Base-by-base conservation (phyloP, 192 early-diverging fungal species). In the Entrophospora sp. region DNA sequence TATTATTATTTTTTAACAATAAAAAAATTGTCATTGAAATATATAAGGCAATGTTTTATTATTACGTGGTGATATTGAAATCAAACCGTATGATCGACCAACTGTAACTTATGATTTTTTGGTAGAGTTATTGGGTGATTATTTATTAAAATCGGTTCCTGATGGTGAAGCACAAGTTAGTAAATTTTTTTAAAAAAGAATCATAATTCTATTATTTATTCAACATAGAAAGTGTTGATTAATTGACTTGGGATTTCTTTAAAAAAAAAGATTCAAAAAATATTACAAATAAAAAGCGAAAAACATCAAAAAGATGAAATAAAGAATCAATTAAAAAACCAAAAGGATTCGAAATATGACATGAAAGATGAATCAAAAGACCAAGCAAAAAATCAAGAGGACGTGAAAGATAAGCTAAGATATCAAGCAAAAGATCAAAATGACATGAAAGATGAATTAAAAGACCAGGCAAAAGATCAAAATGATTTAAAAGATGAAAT, bases 11-110 rank as follows among this genome's bases (percentile, higher is more conserved):
- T 64, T 20, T 0, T 12, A 4, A 38, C 61, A 49, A 30, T 46
- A 5, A 13, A n/a, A 6, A 9, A 31, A 14, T 53, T 2, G 35
- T 74, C 55, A 46, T 30, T 22, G 9, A 20, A 12, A 30, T 34
- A 25, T 12, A 9, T 8, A n/a, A 83, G 83, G 75, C 51, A 98
- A 98, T 71, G 88, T 88, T 6, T 78, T 98, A 24, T 70, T 91
- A 14, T 76, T 98, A 12, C 75, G 84, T 8, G 85, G 84, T 13
- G 82, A 83, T 35, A 76, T 95, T 22, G 69, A 70, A 7, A 77
- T 96, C 36, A 62, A 35, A 7, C 73, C 80, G 6, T 73, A 73
- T 42, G 78, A 83, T 34, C 70, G 80, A 24, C 70, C 75, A 2
- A 71, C 71, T 0, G 81, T 91, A 20, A 81, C 74, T 16, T 89